Conservation (phyloP, 352 stramenopile genomes). For the Phytophthora pinifolia region DNA sequence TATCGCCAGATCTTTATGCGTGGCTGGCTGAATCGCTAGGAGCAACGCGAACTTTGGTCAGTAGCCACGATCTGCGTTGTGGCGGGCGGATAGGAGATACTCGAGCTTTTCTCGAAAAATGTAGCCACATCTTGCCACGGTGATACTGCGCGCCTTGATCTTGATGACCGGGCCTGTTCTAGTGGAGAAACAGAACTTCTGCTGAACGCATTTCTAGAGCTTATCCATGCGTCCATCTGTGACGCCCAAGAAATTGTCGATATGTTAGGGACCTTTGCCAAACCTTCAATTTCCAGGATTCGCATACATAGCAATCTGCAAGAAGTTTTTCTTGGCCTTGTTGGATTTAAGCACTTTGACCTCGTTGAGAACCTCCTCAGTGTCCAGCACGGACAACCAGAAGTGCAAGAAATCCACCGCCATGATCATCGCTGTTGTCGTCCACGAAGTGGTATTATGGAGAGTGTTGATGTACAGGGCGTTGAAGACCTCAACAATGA, state of each 20-base stretch:
- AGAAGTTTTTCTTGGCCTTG: conserved; percentile 6
- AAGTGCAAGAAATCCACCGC: conserved; percentile 28
- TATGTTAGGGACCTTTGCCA: background rate
- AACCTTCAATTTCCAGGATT: conserved; percentile 5
- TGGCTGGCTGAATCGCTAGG: background rate
- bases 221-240: conserved; percentile 11
- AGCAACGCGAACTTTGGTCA: background rate
- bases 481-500: conserved; percentile 59
- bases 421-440: conserved; percentile 29
- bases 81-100: conserved; percentile 13
- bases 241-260: conserved; percentile 4
- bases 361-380: background rate
- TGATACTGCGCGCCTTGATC: background rate
- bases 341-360: conserved; percentile 14
- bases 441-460: conserved; percentile 26
- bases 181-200: background rate
- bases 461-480: conserved; percentile 46
- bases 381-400: conserved; percentile 27
- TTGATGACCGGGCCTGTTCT: background rate
- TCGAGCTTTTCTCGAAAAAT: conserved; percentile 1
- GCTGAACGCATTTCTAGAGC: background rate
- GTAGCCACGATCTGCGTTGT: background rate
- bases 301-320: conserved; percentile 12
- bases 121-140: background rate
- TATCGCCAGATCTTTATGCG: background rate